A percentile compares a stretch with the other conserved stretches of the same genome.
These are phyloP conservation scores for Bretziella fagacearum DNA, from an alignment of 2,329 filamentous ascomycete species.

Conservation along the genomic window DNA sequence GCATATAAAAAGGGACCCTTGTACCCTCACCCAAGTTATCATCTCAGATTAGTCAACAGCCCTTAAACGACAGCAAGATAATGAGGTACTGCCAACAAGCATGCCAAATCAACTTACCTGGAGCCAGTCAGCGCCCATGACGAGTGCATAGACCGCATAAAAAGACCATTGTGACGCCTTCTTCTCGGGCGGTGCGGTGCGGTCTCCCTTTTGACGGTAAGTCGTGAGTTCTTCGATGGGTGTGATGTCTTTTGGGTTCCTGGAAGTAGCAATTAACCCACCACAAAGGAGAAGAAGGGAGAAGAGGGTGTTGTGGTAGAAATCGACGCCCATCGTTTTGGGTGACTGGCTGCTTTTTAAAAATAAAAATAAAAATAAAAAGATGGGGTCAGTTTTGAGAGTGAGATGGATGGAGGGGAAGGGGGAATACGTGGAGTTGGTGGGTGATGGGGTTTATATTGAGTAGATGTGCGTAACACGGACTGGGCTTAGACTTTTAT, in stretches of 20 bases:
- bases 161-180: slow-evolving; percentile 21
- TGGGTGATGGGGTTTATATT: too few species aligned
- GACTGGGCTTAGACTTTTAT: too few species aligned
- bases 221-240: neutral
- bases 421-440: too few species aligned
- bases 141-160: slow-evolving; percentile 29
- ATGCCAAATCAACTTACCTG: slow-evolving; percentile 25
- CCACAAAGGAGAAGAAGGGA: slow-evolving; percentile 22
- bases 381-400: too few species aligned
- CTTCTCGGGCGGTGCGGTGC: neutral
- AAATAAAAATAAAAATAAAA: neutral
- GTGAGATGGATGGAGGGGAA: too few species aligned
- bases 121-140: slow-evolving; percentile 36
- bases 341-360: neutral
- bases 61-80: neutral
- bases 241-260: neutral
- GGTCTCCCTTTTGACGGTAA: neutral
- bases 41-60: neutral
- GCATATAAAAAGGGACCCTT: slow-evolving; percentile 24
- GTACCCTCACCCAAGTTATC: too few species aligned
- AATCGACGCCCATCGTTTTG: slow-evolving; percentile 18
- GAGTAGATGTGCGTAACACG: too few species aligned
- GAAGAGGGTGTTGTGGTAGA: slow-evolving; percentile 23
- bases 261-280: slow-evolving; percentile 15
- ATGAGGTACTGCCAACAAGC: too few species aligned